A percentile compares a stretch with the other conserved stretches of the same genome.
Conservation (phyloP, 108 stramenopile genomes). For the Skeletonema marinoi region DNA sequence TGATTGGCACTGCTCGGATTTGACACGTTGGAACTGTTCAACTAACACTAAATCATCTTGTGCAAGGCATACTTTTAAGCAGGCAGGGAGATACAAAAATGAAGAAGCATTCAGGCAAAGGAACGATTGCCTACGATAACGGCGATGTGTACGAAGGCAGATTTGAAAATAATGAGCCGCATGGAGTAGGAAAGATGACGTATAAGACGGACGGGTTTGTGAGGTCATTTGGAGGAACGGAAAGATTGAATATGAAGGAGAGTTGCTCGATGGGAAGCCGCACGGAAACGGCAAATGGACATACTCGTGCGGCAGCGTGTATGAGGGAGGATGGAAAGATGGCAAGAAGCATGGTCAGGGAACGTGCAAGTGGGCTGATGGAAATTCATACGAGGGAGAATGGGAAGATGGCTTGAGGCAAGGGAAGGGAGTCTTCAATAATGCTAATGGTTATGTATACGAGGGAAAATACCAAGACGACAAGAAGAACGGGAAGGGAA, state of each 20-base stretch:
- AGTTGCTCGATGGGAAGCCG: conserved; percentile 7
- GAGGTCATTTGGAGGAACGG: conserved; percentile 54
- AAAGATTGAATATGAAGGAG: conserved; percentile 39
- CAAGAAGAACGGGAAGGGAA: conserved; percentile 39
- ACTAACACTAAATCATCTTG: too few species aligned
- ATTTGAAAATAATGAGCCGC: conserved; percentile 62
- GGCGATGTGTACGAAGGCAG: conserved; percentile 67
- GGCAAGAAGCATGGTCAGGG: conserved; percentile 19
- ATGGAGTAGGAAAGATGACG: conserved; percentile 62
- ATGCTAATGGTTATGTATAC: conserved; percentile 41
- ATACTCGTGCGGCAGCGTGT: background rate
- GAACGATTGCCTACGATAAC: background rate
- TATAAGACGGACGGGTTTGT: conserved; percentile 53
- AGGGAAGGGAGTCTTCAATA: conserved; percentile 35
- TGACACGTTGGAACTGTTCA: too few species aligned
- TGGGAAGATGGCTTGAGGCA: conserved; percentile 49
- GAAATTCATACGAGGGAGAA: conserved; percentile 42
- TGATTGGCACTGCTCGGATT: too few species aligned
- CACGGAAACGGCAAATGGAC: background rate
- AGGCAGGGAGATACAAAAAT: background rate
- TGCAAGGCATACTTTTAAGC: too few species aligned
- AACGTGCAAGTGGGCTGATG: conserved; percentile 27
- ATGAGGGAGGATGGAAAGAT: conserved; percentile 16
- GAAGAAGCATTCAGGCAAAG: background rate
- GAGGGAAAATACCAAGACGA: conserved; percentile 50